These are phyloP conservation scores for Kappamyces sp. DNA, from an alignment of 192 early-diverging fungal genomes.

Conservation along the genomic window DNA sequence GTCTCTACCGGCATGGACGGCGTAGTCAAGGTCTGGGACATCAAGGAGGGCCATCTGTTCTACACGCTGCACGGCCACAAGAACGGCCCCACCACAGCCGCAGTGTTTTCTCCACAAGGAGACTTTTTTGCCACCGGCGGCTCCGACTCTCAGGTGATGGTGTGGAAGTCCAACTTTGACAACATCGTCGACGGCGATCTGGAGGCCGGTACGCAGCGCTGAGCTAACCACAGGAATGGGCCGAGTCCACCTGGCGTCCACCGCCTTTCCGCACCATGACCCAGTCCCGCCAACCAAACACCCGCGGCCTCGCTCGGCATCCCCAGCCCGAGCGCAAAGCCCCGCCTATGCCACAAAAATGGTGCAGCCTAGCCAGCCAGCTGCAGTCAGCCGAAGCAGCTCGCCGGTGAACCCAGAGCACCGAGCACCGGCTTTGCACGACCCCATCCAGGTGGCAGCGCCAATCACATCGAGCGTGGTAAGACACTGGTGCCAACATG, in stretches of 20 bases:
- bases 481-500: conserved; percentile 1
- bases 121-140: conserved; percentile 58
- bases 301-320: too few relatives aligned
- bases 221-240: too few relatives aligned
- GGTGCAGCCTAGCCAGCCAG: neutral
- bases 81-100: conserved; percentile 50
- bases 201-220: neutral
- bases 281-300: too few relatives aligned
- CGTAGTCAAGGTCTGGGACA: conserved; percentile 57
- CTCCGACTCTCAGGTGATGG: conserved; percentile 50
- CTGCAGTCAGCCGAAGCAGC: neutral
- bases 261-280: too few relatives aligned
- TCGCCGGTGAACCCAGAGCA: too few relatives aligned
- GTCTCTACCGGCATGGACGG: conserved; percentile 53
- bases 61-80: conserved; percentile 60
- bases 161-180: conserved; percentile 59
- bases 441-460: conserved; percentile 5
- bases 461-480: conserved; percentile 13
- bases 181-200: neutral
- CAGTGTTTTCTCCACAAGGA: conserved; percentile 45
- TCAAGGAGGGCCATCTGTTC: conserved; percentile 57
- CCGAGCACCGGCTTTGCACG: neutral
- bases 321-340: too few relatives aligned
- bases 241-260: too few relatives aligned
- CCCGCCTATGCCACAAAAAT: too few relatives aligned